phyloP scores from a whole-genome alignment of 176 grass and related monocot genomes.

The Avena sativa region DNA sequence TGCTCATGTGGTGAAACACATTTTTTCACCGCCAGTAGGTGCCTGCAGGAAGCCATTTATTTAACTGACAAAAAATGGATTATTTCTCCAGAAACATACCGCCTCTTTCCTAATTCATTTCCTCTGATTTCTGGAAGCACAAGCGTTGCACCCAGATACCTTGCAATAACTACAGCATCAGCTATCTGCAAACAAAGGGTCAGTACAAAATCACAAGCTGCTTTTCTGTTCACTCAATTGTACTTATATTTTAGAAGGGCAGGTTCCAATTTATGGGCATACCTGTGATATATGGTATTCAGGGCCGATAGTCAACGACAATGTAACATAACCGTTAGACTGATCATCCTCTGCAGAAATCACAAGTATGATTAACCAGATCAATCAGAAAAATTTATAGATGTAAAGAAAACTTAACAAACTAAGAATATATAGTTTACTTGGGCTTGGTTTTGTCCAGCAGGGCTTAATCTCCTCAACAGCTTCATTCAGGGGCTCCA shows the following conservation, averaged over 20 bases:
- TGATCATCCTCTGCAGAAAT: constrained; percentile 47
- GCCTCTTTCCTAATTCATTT: constrained; percentile 74
- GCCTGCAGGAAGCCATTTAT: constrained; percentile 4
- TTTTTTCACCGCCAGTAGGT: constrained; percentile 11
- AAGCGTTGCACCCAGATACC: constrained; percentile 78
- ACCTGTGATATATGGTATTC: constrained; percentile 91
- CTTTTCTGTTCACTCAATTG: not conserved
- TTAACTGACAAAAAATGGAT: not conserved
- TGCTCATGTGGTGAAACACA: constrained; percentile 19
- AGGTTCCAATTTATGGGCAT: not conserved
- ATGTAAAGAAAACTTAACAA: constrained; percentile 5
- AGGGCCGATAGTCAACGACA: constrained; percentile 73
- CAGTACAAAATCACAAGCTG: not conserved
- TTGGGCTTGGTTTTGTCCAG: constrained; percentile 74
- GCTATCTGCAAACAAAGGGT: constrained; percentile 61
- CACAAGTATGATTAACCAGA: constrained; percentile 23
- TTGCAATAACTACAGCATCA: constrained; percentile 89
- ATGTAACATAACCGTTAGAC: constrained; percentile 76
- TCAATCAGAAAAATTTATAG: constrained; percentile 23
- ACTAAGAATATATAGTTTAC: constrained; percentile 38
- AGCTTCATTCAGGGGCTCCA: constrained; percentile 43
- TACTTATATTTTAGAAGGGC: not conserved
- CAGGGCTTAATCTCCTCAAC: constrained; percentile 69
- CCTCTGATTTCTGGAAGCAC: constrained; percentile 90
- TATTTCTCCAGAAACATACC: constrained; percentile 54